Percentiles rank a stretch among this genome's conserved stretches.
These are phyloP conservation scores for Ogataea wickerhamii DNA, from an alignment of 805 yeast species.

Conservation along the genomic window DNA sequence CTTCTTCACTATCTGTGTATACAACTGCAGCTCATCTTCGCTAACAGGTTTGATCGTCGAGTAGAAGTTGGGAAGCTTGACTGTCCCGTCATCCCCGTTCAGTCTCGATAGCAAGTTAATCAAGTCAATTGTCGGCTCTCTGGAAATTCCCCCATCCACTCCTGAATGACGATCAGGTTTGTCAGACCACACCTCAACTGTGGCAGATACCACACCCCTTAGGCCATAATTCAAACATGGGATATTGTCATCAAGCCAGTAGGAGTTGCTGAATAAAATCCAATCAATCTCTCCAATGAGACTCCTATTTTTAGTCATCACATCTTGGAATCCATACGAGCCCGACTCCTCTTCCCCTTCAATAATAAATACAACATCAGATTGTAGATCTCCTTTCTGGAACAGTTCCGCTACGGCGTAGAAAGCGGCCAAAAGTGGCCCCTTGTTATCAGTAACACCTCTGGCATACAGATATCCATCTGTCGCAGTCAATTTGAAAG, in stretches of 20 bases:
- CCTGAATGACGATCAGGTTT: conserved; percentile 93
- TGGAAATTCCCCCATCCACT: conserved; percentile 87
- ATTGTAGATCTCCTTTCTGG: conserved; percentile 46
- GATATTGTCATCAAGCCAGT: conserved; percentile 85
- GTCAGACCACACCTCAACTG: conserved; percentile 67
- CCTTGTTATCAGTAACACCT: conserved; percentile 94
- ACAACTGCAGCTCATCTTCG: conserved; percentile 54
- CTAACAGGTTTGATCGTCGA: conserved; percentile 59
- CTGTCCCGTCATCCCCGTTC: conserved; percentile 51
- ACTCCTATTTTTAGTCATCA: conserved; percentile 48
- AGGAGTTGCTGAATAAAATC: conserved; percentile 85
- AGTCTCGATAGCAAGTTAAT: conserved; percentile 67
- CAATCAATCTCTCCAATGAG: conserved; percentile 78
- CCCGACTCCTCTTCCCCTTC: conserved; percentile 98
- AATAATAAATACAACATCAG: conserved; percentile 76
- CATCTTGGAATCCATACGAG: conserved; percentile 75
- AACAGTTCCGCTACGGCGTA: conserved; percentile 78
- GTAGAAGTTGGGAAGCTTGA: conserved; percentile 66
- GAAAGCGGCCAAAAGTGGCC: conserved; percentile 84
- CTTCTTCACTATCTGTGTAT: conserved; percentile 54
- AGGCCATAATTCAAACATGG: conserved; percentile 95
- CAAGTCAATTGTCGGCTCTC: conserved; percentile 88
- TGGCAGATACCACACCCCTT: conserved; percentile 83
- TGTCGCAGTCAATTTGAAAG: conserved; percentile 68
- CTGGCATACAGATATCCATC: conserved; percentile 88